Evolutionary conservation across 23 red algal species (phyloP), one percentile per base, ranked within the genome.

Genomic region (Gracilaria domingensis): DNA sequence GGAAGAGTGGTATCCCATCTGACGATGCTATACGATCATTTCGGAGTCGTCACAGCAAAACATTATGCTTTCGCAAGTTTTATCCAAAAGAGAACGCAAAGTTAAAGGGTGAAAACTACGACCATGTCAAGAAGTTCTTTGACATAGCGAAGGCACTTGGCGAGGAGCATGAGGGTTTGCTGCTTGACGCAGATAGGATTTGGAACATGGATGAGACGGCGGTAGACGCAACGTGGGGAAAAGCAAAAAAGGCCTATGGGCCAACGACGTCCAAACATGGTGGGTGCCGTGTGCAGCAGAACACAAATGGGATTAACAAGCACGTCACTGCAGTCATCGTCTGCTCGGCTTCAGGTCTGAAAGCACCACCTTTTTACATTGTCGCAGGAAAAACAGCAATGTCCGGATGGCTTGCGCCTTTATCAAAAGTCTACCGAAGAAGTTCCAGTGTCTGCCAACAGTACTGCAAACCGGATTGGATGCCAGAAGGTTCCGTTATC

Each of bases 41-140:
- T n/a, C n/a, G n/a, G n/a, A n/a, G n/a, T n/a, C n/a, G n/a, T n/a
- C n/a, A n/a, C n/a, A n/a, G n/a, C n/a, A 36, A 55, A 4, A 24
- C 64, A 34, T 21, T 84, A 8, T 57, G 34, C 8, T 82, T 57
- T 55, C 13, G 30, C 14, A 84, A n/a, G 38, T 18, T 20, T 39
- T 33, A 84, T 33, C 40, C 40, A 33, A 84, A 84, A 84, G 25
- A 66, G 14, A 48, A 60, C 4, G 12, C 80, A 16, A 84, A 84
- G 26, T 1, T 84, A 21, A 60, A 66, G 28, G 54, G 56, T 8
- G 55, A 84, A 62, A 62, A 45, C 26, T 65, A 84, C 24, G 80
- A 84, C 26, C 80, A 65, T 36, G 30, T 78, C 34, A 67, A 86
- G 24, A 86, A 1, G 36, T 86, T 86, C 36, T 86, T 86, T 33